Base-by-base conservation (phyloP, 352 stramenopile species). In the Phytophthora podocarpi region DNA sequence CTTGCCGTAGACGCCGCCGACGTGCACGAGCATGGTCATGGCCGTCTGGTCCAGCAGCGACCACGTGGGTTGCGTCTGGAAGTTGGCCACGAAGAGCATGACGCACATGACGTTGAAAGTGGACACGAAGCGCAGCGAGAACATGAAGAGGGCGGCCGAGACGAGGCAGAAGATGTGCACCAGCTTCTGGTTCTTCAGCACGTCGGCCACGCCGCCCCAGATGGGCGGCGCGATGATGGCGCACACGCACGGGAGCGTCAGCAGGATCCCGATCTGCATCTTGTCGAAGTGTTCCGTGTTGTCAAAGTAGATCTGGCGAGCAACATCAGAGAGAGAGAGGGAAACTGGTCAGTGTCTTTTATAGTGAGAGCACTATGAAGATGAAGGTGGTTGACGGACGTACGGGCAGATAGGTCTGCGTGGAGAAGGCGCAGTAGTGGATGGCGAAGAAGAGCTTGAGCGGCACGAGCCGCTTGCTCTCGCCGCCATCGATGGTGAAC, bases 1-100 rank as follows among this genome's bases (percentile, higher is more conserved):
- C 58, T 92, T 92, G 58, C 83, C 83, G 42, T 92, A 92, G 54
- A 90, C 81, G 9, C 78, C 83, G 13, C 81, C 81, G 13, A 90
- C 60, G 45, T 71, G 62, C 20, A 80, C 62, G 23, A 90, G 64
- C 71, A 90, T 76, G 15, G 78, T 64, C 76, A 92, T 87, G 10
- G 78, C 63, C 1, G 78, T 73, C 70, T 90, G 80, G 42, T 92
- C 83, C 20, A 91, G 70, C 39, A 92, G 57, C 49, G 83, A 87
- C 56, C 65, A 81, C 64, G 81, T 78, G 0, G 83, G 83, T 35
- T 87, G 72, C 36, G 68, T 86, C 66, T 90, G 80, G 65, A 90
- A 92, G 58, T 90, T 90, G 35, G 79, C 80, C 36, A 86, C 24
- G 56, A 90, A 89, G 50, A 90, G 76, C 53, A 90, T 74, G 47